Percentiles rank a stretch among this genome's conserved stretches.
Conservation (phyloP, 768 basidiomycete genomes). For the Pisolithus orientalis region DNA sequence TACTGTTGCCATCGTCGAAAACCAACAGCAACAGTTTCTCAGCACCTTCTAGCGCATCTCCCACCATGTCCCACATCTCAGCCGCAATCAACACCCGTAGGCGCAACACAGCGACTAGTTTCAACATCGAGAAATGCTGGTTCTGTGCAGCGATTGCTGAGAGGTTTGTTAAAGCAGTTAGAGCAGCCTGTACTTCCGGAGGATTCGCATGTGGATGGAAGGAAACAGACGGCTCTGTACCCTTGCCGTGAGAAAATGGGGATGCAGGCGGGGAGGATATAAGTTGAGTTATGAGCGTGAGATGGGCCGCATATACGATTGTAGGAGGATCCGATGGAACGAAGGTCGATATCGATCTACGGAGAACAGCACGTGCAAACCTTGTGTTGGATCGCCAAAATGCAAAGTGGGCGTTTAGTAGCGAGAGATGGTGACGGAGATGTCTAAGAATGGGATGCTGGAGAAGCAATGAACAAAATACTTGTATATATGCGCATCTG, state of each 20-base stretch:
- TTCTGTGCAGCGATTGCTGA: conserved; percentile 25
- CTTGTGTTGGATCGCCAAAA: conserved; percentile 44
- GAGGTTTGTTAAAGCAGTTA: conserved; percentile 25
- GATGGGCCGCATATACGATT: conserved; percentile 47
- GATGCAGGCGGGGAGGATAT: conserved; percentile 19
- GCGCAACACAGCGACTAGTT: conserved; percentile 50
- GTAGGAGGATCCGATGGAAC: conserved; percentile 44
- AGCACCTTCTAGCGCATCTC: conserved; percentile 38
- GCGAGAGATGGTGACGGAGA: conserved; percentile 52
- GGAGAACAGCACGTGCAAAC: conserved; percentile 53
- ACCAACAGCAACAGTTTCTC: conserved; percentile 46
- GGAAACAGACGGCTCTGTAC: too few species aligned
- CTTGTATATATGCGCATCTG: conserved; percentile 2
- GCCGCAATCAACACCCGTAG: conserved; percentile 50
- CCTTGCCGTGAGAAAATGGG: neutral
- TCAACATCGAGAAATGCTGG: conserved; percentile 37
- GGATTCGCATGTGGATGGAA: neutral
- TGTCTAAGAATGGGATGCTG: conserved; percentile 62
- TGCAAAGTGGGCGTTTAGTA: conserved; percentile 54
- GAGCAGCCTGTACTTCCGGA: neutral
- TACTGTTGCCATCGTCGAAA: conserved; percentile 14
- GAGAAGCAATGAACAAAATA: conserved; percentile 1
- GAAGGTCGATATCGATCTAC: conserved; percentile 45
- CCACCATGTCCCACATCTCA: conserved; percentile 48
- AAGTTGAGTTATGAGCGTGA: conserved; percentile 46